Evolutionary conservation across 2,329 filamentous ascomycete genomes (phyloP).

Genomic region (Fusarium sambucinum): DNA sequence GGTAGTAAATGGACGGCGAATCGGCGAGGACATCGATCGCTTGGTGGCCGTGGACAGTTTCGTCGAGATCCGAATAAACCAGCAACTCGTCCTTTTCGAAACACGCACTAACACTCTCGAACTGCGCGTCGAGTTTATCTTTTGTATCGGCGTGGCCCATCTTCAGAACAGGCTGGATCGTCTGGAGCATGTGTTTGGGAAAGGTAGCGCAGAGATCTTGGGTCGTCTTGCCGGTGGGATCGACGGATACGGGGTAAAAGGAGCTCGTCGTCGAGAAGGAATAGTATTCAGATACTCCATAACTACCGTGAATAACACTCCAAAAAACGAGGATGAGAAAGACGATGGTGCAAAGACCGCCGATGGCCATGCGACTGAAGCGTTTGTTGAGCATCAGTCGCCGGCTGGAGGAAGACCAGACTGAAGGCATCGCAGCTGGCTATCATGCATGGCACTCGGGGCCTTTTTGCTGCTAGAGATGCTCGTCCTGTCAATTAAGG

Average conservation of each 20-base stretch:
- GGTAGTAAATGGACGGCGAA: slow-evolving; percentile 57
- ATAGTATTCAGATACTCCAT: slow-evolving; percentile 47
- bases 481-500: background rate
- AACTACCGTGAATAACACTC: slow-evolving; percentile 42
- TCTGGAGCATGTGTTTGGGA: slow-evolving; percentile 49
- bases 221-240: slow-evolving; percentile 43
- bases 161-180: slow-evolving; percentile 52
- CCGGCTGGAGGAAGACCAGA: slow-evolving; percentile 46
- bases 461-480: slow-evolving; percentile 16
- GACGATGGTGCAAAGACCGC: slow-evolving; percentile 40
- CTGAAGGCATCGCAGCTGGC: slow-evolving; percentile 42
- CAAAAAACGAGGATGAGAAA: slow-evolving; percentile 46
- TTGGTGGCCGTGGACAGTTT: slow-evolving; percentile 57
- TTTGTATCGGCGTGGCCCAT: slow-evolving; percentile 50
- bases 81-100: slow-evolving; percentile 57
- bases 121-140: slow-evolving; percentile 56
- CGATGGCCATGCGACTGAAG: slow-evolving; percentile 49
- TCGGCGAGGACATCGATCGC: slow-evolving; percentile 61
- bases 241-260: slow-evolving; percentile 49
- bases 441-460: slow-evolving; percentile 44
- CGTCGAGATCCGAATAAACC: slow-evolving; percentile 65
- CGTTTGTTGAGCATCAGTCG: slow-evolving; percentile 51
- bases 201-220: slow-evolving; percentile 51
- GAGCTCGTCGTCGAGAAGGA: slow-evolving; percentile 48
- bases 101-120: slow-evolving; percentile 66